Evolutionary conservation across 805 yeast genomes (phyloP), one percentile per base, ranked within the genome.

Genomic region (Monosporozyma siamensis): DNA sequence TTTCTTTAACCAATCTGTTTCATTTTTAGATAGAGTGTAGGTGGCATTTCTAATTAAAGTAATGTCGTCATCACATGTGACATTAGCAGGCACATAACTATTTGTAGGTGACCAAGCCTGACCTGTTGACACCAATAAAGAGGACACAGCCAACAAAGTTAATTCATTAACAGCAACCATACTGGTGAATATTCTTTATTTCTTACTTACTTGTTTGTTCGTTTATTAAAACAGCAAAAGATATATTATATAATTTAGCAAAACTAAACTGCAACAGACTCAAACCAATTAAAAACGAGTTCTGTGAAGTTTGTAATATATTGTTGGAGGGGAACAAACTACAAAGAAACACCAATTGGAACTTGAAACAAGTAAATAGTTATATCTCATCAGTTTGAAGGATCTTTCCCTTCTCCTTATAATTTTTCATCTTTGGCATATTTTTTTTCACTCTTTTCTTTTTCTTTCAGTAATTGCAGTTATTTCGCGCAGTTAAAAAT

Each of bases 81-180:
- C 71, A 12, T 62, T 58, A 0, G 74, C 79, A 2, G 86, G 86
- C 1, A 79, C 81, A 48, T 80, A 80, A 1, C 74, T 67, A 42
- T 72, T 69, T 0, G 75, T 67, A 1, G 79, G 79, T 1, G 55
- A 51, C 55, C 53, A 53, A 18, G 52, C 59, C 12, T 41, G 29
- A 0, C 38, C 57, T 2, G 45, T 24, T 11, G 48, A 3, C 9
- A 40, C 43, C 12, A 30, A 36, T 14, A 47, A 23, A 6, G 32
- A 14, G 32, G 32, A 18, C 10, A 29, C 20, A 15, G 32, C 32
- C n/a, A 45, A 34, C n/a, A 47, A 22, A 10, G 27, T 44, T 15
- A 26, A n/a, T 18, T 45, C 45, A 12, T 31, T 26, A 22, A 41
- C 40, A 12, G 32, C 41, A 3, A 45, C 27, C 38, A 34, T 34